These are phyloP conservation scores for Tritrichomonas foetus DNA, from an alignment of 208 protist genomes.

Conservation along the genomic window DNA sequence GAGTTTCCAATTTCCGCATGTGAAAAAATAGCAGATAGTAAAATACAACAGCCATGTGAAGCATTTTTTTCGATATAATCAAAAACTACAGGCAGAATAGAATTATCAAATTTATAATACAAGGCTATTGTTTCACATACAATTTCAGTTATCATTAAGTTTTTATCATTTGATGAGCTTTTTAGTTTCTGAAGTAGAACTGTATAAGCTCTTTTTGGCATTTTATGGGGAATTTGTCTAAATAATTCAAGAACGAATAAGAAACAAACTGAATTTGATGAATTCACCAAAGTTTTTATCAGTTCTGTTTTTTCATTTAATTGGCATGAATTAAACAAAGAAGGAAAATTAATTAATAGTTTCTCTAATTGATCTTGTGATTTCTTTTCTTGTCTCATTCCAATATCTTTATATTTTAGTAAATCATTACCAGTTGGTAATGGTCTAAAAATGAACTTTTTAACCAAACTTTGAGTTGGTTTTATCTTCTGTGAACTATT, in stretches of 20 bases:
- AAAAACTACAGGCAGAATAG: neutral
- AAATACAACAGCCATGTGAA: neutral
- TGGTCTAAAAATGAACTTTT: neutral
- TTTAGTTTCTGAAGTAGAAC: neutral
- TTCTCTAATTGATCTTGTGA: neutral
- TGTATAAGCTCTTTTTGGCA: neutral
- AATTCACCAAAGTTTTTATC: too few species aligned
- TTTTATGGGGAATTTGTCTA: too few species aligned
- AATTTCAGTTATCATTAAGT: neutral
- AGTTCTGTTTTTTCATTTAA: neutral
- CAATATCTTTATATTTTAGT: too few species aligned
- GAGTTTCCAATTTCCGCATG: neutral
- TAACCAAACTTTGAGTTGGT: neutral
- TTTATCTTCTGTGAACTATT: neutral
- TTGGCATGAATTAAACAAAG: neutral
- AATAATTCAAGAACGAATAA: too few species aligned
- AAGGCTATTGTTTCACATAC: neutral
- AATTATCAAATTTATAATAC: neutral
- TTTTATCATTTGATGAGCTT: neutral
- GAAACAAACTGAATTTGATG: too few species aligned
- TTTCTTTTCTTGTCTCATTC: neutral
- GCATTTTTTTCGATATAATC: neutral
- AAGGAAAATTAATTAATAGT: neutral
- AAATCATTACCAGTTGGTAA: neutral
- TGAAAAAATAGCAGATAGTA: neutral